Percentiles rank a stretch among this genome's conserved stretches.
phyloP scores from a whole-genome alignment of 1,139 yeast genomes.

The Taphrina sp. region DNA sequence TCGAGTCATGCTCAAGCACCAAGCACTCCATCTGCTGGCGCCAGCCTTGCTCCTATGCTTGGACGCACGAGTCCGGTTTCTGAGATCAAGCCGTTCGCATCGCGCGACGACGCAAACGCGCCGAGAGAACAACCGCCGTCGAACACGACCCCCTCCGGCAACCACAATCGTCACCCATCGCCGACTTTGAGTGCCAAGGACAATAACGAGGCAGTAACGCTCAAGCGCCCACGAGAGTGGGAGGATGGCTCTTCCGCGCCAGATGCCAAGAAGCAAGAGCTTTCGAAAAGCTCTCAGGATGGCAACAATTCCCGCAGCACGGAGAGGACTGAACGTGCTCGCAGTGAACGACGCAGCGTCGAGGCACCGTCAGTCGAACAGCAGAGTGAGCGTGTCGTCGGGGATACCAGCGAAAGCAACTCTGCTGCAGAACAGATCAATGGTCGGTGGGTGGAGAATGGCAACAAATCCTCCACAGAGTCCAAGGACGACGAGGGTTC shows the following conservation, averaged over 20 bases:
- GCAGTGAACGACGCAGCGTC: too few species aligned
- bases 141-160: not conserved
- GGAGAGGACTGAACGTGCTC: too few species aligned
- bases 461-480: not conserved
- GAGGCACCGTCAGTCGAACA: not conserved
- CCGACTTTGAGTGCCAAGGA: not conserved
- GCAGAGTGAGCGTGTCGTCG: not conserved
- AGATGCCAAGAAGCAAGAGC: constrained; percentile 20
- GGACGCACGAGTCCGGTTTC: constrained; percentile 33
- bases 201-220: not conserved
- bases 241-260: constrained; percentile 8
- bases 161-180: not conserved
- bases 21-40: not conserved
- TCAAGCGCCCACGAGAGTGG: constrained; percentile 13
- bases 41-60: constrained; percentile 28
- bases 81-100: constrained; percentile 27
- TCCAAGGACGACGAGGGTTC: not conserved
- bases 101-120: constrained; percentile 27
- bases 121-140: constrained; percentile 21
- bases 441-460: not conserved
- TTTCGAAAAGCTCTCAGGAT: not conserved
- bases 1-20: not conserved
- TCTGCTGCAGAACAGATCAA: not conserved
- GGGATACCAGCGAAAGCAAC: not conserved
- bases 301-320: too few species aligned